Evolutionary conservation across 2,329 filamentous ascomycete species (phyloP).

Genomic region (Stylonectria norvegica): DNA sequence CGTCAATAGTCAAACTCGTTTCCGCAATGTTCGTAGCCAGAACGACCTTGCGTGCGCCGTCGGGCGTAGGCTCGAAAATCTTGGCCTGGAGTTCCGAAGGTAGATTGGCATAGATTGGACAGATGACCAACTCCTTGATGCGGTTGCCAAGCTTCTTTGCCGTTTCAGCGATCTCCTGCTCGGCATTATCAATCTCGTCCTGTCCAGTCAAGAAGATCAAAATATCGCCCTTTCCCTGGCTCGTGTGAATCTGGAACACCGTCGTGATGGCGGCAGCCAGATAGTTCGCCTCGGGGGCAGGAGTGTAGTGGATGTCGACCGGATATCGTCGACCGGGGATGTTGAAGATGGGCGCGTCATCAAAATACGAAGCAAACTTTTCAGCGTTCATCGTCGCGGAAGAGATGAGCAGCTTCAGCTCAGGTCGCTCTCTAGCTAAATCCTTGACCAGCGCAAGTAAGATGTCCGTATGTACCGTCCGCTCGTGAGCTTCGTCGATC

Average conservation of each 20-base stretch:
- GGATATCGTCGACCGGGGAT: conserved; percentile 86
- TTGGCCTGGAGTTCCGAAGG: conserved; percentile 87
- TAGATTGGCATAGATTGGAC: conserved; percentile 91
- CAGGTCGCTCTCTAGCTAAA: conserved; percentile 74
- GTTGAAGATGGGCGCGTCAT: conserved; percentile 90
- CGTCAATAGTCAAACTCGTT: conserved; percentile 91
- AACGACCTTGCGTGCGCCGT: conserved; percentile 82
- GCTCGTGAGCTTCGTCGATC: conserved; percentile 97
- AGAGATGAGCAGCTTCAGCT: conserved; percentile 86
- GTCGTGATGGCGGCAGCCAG: conserved; percentile 88
- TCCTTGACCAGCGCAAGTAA: conserved; percentile 86
- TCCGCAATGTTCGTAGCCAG: conserved; percentile 97
- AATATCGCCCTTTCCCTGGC: conserved; percentile 81
- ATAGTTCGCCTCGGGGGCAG: conserved; percentile 90
- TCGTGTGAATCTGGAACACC: conserved; percentile 91
- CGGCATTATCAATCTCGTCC: conserved; percentile 89
- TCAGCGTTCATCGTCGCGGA: conserved; percentile 93
- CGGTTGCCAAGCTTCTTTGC: conserved; percentile 80
- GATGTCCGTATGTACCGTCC: conserved; percentile 88
- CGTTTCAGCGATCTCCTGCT: conserved; percentile 80
- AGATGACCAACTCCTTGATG: conserved; percentile 82
- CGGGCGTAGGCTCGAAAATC: conserved; percentile 91
- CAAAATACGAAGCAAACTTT: conserved; percentile 89
- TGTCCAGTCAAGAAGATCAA: conserved; percentile 93
- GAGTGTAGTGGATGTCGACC: conserved; percentile 88